These are phyloP conservation scores for Rhizoclosmatium sp. DNA, from an alignment of 192 early-diverging fungal species.

Conservation along the genomic window DNA sequence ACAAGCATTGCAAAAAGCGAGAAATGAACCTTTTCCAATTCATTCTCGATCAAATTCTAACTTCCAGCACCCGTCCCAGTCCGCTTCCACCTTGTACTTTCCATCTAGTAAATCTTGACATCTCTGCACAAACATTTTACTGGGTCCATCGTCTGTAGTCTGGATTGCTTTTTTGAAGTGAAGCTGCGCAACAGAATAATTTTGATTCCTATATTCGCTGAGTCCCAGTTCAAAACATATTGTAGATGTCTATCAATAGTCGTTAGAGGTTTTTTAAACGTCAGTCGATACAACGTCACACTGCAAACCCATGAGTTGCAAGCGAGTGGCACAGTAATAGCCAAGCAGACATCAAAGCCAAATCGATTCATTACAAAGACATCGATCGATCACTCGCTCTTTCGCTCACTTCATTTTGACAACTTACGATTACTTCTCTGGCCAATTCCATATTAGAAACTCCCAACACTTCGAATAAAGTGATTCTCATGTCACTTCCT, in stretches of 20 bases:
- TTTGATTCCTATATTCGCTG: conserved; percentile 52
- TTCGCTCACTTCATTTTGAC: conserved; percentile 14
- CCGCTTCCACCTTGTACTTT: conserved; percentile 38
- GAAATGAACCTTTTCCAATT: neutral
- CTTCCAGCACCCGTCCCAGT: conserved; percentile 57
- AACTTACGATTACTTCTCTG: conserved; percentile 46
- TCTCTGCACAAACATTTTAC: conserved; percentile 46
- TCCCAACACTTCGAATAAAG: conserved; percentile 54
- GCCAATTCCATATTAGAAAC: conserved; percentile 25
- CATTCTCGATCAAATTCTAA: neutral
- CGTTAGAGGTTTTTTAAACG: neutral
- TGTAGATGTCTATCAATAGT: conserved; percentile 38
- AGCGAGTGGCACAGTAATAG: no score
- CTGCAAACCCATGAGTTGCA: no score
- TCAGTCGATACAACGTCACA: neutral
- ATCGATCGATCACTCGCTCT: neutral
- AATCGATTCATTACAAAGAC: neutral
- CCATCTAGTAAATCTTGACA: conserved; percentile 54
- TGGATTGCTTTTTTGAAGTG: conserved; percentile 62
- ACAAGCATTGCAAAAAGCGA: neutral
- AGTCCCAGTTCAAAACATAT: conserved; percentile 66
- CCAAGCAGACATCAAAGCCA: no score
- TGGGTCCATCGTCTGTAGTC: conserved; percentile 53
- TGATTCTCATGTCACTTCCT: conserved; percentile 29
- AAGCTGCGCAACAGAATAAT: conserved; percentile 50